These are phyloP conservation scores for Leccinum variicolor DNA, from an alignment of 768 basidiomycete genomes.

Conservation along the genomic window DNA sequence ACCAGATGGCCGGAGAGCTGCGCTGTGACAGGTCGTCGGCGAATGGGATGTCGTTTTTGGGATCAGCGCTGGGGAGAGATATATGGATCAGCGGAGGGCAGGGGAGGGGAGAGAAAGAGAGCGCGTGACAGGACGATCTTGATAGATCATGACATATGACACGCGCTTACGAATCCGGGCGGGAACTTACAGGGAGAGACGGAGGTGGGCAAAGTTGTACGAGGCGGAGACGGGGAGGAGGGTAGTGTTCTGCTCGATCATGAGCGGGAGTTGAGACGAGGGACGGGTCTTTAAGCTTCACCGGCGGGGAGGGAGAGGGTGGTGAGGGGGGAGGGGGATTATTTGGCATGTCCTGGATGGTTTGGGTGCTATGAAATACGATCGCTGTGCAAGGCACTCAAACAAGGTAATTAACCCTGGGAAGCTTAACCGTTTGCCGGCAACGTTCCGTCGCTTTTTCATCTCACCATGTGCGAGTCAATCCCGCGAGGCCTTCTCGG, in stretches of 20 bases:
- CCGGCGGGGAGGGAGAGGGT: constrained; percentile 9
- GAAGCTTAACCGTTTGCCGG: constrained; percentile 35
- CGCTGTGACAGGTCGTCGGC: constrained; percentile 47
- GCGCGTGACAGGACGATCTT: constrained; percentile 26
- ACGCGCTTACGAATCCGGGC: constrained; percentile 20
- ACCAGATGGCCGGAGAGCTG: constrained; percentile 47
- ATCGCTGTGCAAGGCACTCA: constrained; percentile 35
- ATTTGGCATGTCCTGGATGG: neutral
- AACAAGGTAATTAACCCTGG: constrained; percentile 31
- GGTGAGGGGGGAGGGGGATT: constrained; percentile 3
- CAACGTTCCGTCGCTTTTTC: constrained; percentile 26
- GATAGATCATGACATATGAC: constrained; percentile 32
- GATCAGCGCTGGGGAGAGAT: constrained; percentile 32
- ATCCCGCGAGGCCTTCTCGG: constrained; percentile 33
- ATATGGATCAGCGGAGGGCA: constrained; percentile 11
- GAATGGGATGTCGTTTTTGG: constrained; percentile 41
- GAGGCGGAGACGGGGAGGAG: constrained; percentile 43
- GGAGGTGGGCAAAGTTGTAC: constrained; percentile 63
- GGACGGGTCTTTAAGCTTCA: constrained; percentile 14
- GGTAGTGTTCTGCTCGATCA: constrained; percentile 55
- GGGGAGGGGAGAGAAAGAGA: constrained; percentile 6
- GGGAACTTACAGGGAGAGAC: constrained; percentile 53
- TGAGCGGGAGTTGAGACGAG: constrained; percentile 20
- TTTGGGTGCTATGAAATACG: constrained; percentile 28
- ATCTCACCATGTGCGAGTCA: constrained; percentile 28